phyloP scores from a whole-genome alignment of 2,329 filamentous ascomycete species.

The Coniochaeta pulveracea region DNA sequence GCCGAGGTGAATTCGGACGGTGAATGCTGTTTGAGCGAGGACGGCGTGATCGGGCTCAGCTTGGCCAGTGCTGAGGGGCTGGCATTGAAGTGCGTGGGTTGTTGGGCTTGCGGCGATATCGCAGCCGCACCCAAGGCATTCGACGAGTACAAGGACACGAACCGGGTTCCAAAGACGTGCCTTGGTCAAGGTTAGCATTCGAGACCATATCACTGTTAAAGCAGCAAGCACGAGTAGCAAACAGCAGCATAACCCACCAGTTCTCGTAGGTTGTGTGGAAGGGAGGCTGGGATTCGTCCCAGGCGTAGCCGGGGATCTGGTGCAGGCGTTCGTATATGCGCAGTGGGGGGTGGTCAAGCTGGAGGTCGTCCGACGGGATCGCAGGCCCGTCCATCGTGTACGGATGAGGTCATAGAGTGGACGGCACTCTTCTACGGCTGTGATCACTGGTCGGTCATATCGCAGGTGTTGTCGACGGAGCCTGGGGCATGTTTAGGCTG shows the following conservation, averaged over 20 bases:
- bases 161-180: conserved; percentile 56
- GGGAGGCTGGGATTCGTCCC: conserved; percentile 54
- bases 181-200: conserved; percentile 21
- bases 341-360: conserved; percentile 35
- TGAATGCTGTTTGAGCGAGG: too few relatives aligned
- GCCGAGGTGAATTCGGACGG: conserved; percentile 24
- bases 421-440: conserved; percentile 12
- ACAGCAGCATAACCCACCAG: conserved; percentile 43
- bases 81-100: conserved; percentile 23
- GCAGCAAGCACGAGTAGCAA: not conserved
- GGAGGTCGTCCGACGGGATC: conserved; percentile 37
- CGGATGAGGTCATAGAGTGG: conserved; percentile 11
- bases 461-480: conserved; percentile 3
- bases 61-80: conserved; percentile 31
- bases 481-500: conserved; percentile 3
- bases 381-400: conserved; percentile 39
- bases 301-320: conserved; percentile 63
- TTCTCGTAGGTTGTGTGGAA: conserved; percentile 72
- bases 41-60: conserved; percentile 29
- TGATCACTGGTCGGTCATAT: conserved; percentile 11
- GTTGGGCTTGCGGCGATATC: conserved; percentile 7
- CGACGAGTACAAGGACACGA: conserved; percentile 36
- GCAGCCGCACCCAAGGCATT: conserved; percentile 34
- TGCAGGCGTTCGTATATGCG: conserved; percentile 63
- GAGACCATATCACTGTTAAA: conserved; percentile 4